A percentile compares a stretch with the other conserved stretches of the same genome.
Conservation (phyloP, 129 eudicot genomes). For the Rutidosis leptorrhynchoides region DNA sequence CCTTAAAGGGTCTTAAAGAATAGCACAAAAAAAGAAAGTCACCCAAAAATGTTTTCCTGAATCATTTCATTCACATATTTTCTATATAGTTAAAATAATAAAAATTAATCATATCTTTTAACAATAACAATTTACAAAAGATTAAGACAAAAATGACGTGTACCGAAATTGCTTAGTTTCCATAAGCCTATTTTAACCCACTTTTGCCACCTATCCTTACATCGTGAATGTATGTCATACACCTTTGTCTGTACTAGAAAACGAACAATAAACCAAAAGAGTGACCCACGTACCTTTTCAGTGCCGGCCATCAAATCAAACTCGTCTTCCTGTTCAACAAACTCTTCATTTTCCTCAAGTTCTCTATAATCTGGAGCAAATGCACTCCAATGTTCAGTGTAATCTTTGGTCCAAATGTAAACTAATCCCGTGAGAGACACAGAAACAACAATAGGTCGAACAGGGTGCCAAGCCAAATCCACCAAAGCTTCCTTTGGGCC, state of each 20-base stretch:
- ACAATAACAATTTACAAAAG: neutral
- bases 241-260: neutral
- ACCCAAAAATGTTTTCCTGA: conserved; percentile 6
- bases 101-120: neutral
- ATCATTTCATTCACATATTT: conserved; percentile 1
- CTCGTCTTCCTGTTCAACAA: conserved; percentile 90
- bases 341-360: conserved; percentile 93
- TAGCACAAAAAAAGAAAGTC: neutral
- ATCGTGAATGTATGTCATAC: neutral
- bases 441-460: conserved; percentile 72
- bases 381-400: conserved; percentile 89
- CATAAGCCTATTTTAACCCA: conserved; percentile 4
- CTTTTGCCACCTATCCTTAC: neutral
- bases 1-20: neutral
- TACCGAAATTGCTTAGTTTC: neutral
- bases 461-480: conserved; percentile 95
- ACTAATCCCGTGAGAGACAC: conserved; percentile 74
- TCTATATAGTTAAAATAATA: neutral
- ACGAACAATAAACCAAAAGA: neutral
- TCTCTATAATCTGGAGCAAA: conserved; percentile 94
- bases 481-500: conserved; percentile 84
- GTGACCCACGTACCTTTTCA: conserved; percentile 43
- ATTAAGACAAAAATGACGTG: neutral
- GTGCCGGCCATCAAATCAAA: conserved; percentile 72
- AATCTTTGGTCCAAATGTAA: conserved; percentile 90